phyloP scores from a whole-genome alignment of 805 yeast genomes.

The Yarrowia yakushimensis region DNA sequence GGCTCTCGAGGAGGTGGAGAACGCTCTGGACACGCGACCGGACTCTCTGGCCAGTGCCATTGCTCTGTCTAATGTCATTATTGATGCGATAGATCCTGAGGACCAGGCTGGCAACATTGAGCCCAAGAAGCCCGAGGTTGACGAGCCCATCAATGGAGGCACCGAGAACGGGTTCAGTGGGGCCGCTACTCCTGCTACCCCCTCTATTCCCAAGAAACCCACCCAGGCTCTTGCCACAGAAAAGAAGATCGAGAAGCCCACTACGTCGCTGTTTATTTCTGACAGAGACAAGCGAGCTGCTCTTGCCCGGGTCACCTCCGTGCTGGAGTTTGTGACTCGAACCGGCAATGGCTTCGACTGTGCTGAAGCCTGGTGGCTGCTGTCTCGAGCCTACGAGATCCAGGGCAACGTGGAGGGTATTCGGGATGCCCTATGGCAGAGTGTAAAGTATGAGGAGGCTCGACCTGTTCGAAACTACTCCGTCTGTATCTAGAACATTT shows the following conservation, averaged over 20 bases:
- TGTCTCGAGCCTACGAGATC: slow-evolving; percentile 60
- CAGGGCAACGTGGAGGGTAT: slow-evolving; percentile 51
- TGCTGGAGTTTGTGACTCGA: slow-evolving; percentile 41
- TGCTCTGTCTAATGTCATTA: slow-evolving; percentile 52
- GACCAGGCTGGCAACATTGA: slow-evolving; percentile 2
- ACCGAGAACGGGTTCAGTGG: slow-evolving; percentile 6
- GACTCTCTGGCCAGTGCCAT: slow-evolving; percentile 51
- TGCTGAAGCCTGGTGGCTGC: slow-evolving; percentile 67
- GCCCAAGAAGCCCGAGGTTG: slow-evolving; percentile 7
- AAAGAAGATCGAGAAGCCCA: slow-evolving; percentile 1
- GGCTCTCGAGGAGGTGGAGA: slow-evolving; percentile 63
- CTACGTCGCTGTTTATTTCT: slow-evolving; percentile 45
- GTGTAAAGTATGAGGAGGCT: slow-evolving; percentile 57
- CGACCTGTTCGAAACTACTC: slow-evolving; percentile 51
- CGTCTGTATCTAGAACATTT: slow-evolving; percentile 26
- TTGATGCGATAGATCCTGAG: slow-evolving; percentile 39
- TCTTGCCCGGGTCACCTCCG: slow-evolving; percentile 43
- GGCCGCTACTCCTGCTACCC: slow-evolving; percentile 1
- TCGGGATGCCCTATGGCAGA: slow-evolving; percentile 54
- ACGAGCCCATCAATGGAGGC: not conserved
- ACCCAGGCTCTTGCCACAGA: slow-evolving; percentile 17
- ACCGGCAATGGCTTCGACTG: slow-evolving; percentile 44
- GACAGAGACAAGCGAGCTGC: slow-evolving; percentile 59
- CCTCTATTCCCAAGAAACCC: slow-evolving; percentile 17
- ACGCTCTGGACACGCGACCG: slow-evolving; percentile 51